Evolutionary conservation across 2,329 filamentous ascomycete genomes (phyloP), one percentile per base, ranked within the genome.

Genomic region (Botrytis deweyae): DNA sequence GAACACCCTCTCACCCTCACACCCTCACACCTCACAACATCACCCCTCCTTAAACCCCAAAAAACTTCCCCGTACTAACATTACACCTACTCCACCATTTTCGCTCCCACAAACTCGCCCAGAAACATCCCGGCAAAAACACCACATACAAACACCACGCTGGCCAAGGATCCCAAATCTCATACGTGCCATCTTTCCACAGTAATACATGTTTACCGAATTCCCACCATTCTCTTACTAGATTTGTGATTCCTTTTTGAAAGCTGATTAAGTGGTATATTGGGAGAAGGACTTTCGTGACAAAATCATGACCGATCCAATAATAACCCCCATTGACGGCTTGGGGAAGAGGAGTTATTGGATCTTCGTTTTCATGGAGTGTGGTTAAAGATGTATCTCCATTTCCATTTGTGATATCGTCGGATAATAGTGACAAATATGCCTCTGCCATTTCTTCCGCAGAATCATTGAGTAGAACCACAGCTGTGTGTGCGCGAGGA

Each of bases 281-380:
- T 0, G 87, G 88, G 0, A 86, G 80, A 0, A 90, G 52, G 0
- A 90, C 79, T 38, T 68, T 58, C 1, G 86, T 81, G 1, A 85
- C 83, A 1, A 90, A 82, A 73, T 93, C 91, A 76, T 93, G 90
- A 0, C 87, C 89, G n/a, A 90, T 79, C 91, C 91, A 93, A 81
- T 91, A 92, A 77, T 86, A 87, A 1, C 75, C 85, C 10, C 20
- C 78, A 77, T 61, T 72, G 49, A 33, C 18, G 4, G 4, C n/a
- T 10, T 76, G 72, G 80, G 74, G 59, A 74, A 73, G 4, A 40
- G 75, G 8, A 80, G 81, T 40, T 76, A 82, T 52, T 22, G 76
- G 70, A 0, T 69, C 36, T 12, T 65, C 5, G 75, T 55, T 7
- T 22, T 52, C 1, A 7, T 5, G 74, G 78, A 70, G 44, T 75